Base-by-base conservation (phyloP, 768 basidiomycete genomes). In the Rhodotorula babjevae region DNA sequence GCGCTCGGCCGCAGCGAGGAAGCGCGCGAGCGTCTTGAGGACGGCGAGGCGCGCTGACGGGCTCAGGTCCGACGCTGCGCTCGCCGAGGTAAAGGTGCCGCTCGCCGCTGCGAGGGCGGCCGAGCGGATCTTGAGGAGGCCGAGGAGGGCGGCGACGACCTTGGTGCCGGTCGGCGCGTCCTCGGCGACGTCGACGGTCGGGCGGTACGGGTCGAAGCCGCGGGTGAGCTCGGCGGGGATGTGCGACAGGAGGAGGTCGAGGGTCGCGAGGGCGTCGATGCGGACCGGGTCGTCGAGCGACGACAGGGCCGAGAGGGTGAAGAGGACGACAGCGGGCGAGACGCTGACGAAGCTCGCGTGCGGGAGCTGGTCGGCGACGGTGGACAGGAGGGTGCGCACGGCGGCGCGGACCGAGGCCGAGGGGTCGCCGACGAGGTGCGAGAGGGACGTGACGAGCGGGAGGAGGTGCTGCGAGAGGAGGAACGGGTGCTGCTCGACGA, bases 231-330 rank as follows among this genome's bases (percentile, higher is more conserved):
- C 82, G 55, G 84, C 84, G 18, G 93, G 92, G 9, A 90, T 86
- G 69, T 83, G 78, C 50, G 89, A 87, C 8, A 96, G 84, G 53
- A 92, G 84, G 33, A 94, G 79, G 77, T 90, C 86, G 56, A 97
- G 81, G 75, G 92, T 87, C 21, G 88, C 87, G 65, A 95, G 84
- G 7, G 92, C 91, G 78, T 97, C 94, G 52, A 97, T 85, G 25
- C 93, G 86, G 71, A 97, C 92, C 80, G 95, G 92, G 31, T 93
- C 93, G 80, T 93, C 96, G 60, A 98, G 95, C 77, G 94, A 90
- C 0, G 92, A 93, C 80, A 94, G 89, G 0, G 92, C 92, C 18
- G 93, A 95, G 12, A 91, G 88, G 0, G 88, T 87, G 79, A 93
- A 95, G 25, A 98, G 86, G 33, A 97, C 83, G 11, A 97, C 83